Percentiles rank a stretch among this genome's conserved stretches.
Conservation (phyloP, 805 yeast genomes). For the Yarrowia sp. region DNA sequence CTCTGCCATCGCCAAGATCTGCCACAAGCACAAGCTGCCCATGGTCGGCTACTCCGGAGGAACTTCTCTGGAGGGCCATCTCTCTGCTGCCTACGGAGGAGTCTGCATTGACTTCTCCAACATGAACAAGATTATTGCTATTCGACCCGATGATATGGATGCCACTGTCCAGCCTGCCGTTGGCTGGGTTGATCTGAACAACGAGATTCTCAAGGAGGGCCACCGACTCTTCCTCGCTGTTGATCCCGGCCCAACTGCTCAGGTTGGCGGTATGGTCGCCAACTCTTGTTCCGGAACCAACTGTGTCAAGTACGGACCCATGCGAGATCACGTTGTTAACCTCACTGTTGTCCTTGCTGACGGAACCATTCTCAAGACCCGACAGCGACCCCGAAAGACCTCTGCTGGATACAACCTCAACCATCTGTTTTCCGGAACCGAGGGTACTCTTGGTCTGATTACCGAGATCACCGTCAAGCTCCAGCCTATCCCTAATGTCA, state of each 20-base stretch:
- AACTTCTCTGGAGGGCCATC: slow-evolving; percentile 80
- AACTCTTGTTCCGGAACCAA: slow-evolving; percentile 80
- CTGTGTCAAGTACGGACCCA: slow-evolving; percentile 76
- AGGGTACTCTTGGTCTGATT: slow-evolving; percentile 76
- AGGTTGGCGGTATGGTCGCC: slow-evolving; percentile 74
- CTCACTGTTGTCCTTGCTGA: slow-evolving; percentile 76
- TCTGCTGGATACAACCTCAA: slow-evolving; percentile 79
- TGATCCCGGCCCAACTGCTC: slow-evolving; percentile 79
- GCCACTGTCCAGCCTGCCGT: slow-evolving; percentile 75
- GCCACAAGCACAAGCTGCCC: slow-evolving; percentile 61
- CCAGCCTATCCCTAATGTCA: slow-evolving; percentile 62
- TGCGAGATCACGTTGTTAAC: slow-evolving; percentile 68
- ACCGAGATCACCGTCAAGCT: slow-evolving; percentile 74
- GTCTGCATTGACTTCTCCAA: slow-evolving; percentile 58
- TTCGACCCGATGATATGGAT: slow-evolving; percentile 67
- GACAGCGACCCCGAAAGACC: slow-evolving; percentile 70
- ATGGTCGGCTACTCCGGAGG: slow-evolving; percentile 79
- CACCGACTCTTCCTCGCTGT: slow-evolving; percentile 64
- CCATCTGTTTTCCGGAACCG: slow-evolving; percentile 71
- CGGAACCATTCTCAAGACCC: slow-evolving; percentile 73
- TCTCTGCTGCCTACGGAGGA: slow-evolving; percentile 65
- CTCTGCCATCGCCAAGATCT: slow-evolving; percentile 57
- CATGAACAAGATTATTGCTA: slow-evolving; percentile 55
- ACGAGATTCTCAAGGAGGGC: slow-evolving; percentile 46
- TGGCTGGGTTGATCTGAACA: slow-evolving; percentile 71